Conservation (phyloP, 176 grass and related monocot species). For the Themeda triandra region DNA sequence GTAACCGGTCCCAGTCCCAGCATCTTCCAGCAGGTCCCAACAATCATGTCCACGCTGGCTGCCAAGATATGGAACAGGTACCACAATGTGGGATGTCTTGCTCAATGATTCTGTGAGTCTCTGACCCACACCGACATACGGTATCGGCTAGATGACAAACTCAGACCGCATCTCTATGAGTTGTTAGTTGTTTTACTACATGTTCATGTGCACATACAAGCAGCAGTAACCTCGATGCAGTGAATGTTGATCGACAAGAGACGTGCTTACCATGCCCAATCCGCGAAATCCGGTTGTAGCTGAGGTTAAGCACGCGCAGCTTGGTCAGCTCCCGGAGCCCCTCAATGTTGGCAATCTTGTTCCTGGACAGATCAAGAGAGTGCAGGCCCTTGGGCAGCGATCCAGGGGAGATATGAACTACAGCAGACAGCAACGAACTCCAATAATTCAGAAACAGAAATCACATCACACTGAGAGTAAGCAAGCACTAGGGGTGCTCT, state of each 20-base stretch:
- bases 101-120: conserved; percentile 15
- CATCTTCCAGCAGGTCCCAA: not conserved
- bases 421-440: not conserved
- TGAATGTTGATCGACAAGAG: not conserved
- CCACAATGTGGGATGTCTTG: conserved; percentile 13
- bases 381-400: conserved; percentile 81
- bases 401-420: conserved; percentile 79
- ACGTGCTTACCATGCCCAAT: conserved; percentile 76
- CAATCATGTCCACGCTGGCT: not conserved
- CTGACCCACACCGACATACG: not conserved
- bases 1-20: not conserved
- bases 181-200: not conserved
- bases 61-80: conserved; percentile 8
- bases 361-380: conserved; percentile 83
- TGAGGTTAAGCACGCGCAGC: conserved; percentile 84
- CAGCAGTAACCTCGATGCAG: not conserved
- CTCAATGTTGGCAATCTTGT: conserved; percentile 76
- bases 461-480: not conserved
- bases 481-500: no score
- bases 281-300: conserved; percentile 89
- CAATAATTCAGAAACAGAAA: not conserved
- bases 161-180: not conserved
- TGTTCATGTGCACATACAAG: not conserved
- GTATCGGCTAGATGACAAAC: not conserved
- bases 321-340: conserved; percentile 75